A percentile compares a stretch with the other conserved stretches of the same genome.
Conservation (phyloP, 306 rosid species). For the Clitoria ternatea region DNA sequence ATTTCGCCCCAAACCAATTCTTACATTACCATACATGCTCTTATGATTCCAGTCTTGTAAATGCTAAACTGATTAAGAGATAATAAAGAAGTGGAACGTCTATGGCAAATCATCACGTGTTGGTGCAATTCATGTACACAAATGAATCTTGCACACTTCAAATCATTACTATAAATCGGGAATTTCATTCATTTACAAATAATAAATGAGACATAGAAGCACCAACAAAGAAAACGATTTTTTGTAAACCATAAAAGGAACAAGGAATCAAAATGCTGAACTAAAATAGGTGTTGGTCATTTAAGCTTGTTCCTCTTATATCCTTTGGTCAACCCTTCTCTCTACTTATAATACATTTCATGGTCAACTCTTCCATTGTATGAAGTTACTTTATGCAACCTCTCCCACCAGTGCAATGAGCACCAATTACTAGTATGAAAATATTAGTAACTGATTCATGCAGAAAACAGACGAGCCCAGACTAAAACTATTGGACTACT, state of each 20-base stretch:
- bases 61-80: not conserved
- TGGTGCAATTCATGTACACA: conserved; percentile 4
- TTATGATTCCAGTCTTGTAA: too few species aligned
- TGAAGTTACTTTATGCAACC: conserved; percentile 37
- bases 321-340: conserved; percentile 25
- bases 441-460: conserved; percentile 17
- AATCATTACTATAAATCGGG: conserved; percentile 1
- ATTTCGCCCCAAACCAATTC: too few species aligned
- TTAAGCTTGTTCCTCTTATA: conserved; percentile 37
- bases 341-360: conserved; percentile 33
- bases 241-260: not conserved
- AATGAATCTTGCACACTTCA: not conserved
- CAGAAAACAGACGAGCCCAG: conserved; percentile 14
- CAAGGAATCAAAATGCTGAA: conserved; percentile 10
- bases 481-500: conserved; percentile 35
- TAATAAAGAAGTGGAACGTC: not conserved
- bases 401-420: conserved; percentile 34
- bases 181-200: conserved; percentile 29
- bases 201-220: not conserved
- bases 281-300: conserved; percentile 27
- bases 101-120: conserved; percentile 9
- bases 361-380: conserved; percentile 32
- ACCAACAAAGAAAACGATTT: not conserved
- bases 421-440: conserved; percentile 1
- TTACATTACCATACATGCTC: too few species aligned